These are phyloP conservation scores for Lipomyces yamanashiensis DNA, from an alignment of 805 yeast species.

Conservation along the genomic window DNA sequence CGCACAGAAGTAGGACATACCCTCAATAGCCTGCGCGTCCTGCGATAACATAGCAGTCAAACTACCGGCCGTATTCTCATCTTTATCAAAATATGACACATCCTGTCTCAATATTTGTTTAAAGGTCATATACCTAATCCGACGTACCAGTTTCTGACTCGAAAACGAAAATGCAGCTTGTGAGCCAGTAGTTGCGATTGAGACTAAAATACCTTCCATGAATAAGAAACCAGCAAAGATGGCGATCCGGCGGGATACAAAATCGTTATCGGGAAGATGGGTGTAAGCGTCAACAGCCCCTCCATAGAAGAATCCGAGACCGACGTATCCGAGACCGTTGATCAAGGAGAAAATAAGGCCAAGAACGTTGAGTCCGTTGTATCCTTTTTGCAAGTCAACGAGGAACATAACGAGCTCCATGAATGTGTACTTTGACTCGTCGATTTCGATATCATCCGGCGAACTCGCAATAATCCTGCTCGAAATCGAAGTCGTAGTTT, in stretches of 20 bases:
- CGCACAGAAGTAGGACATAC: too few relatives aligned
- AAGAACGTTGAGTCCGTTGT: slow-evolving; percentile 1
- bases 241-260: slow-evolving; percentile 13
- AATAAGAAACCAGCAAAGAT: slow-evolving; percentile 28
- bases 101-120: slow-evolving; percentile 47
- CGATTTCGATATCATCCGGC: slow-evolving; percentile 1
- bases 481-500: slow-evolving; percentile 19
- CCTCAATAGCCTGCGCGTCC: slow-evolving; percentile 47
- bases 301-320: slow-evolving; percentile 31
- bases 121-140: slow-evolving; percentile 44
- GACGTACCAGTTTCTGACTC: slow-evolving; percentile 45
- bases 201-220: slow-evolving; percentile 20
- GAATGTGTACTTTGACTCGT: slow-evolving; percentile 4
- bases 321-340: slow-evolving; percentile 27
- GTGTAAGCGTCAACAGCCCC: slow-evolving; percentile 27
- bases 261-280: slow-evolving; percentile 22
- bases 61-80: slow-evolving; percentile 48
- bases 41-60: slow-evolving; percentile 48
- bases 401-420: slow-evolving; percentile 3
- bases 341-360: slow-evolving; percentile 2
- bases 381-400: not conserved
- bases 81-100: slow-evolving; percentile 46
- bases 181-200: slow-evolving; percentile 13
- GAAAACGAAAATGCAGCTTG: slow-evolving; percentile 32
- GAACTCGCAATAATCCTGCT: slow-evolving; percentile 1